Percentiles rank a stretch among this genome's conserved stretches.
Evolutionary conservation across 73 alveolate genomes (phyloP).

Genomic region (Tetrahymena thermophila): DNA sequence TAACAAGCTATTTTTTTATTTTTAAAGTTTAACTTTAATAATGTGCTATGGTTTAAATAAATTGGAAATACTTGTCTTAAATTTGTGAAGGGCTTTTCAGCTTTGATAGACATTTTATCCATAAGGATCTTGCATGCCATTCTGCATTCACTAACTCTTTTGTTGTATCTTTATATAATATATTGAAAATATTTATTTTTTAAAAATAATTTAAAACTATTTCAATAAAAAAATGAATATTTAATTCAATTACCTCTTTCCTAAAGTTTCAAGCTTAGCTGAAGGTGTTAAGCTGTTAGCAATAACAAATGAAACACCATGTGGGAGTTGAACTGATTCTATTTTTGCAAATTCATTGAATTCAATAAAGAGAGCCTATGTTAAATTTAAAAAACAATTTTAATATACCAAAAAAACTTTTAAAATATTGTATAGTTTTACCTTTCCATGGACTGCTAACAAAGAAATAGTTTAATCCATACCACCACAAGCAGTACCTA

Average conservation of each 20-base stretch:
- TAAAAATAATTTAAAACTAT: not conserved
- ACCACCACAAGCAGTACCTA: slow-evolving; percentile 88
- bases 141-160: slow-evolving; percentile 83
- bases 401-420: not conserved
- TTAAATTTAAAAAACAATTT: not conserved
- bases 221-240: not conserved
- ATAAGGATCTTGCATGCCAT: slow-evolving; percentile 44
- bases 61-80: not conserved
- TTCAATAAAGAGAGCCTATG: slow-evolving; percentile 47
- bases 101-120: not conserved
- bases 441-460: slow-evolving; percentile 66
- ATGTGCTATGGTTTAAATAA: not conserved
- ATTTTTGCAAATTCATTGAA: slow-evolving; percentile 49
- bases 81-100: not conserved
- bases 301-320: slow-evolving; percentile 59
- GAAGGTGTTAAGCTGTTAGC: slow-evolving; percentile 76
- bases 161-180: slow-evolving; percentile 39
- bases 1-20: slow-evolving; percentile 36
- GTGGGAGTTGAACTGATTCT: slow-evolving; percentile 54
- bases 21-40: not conserved
- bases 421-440: not conserved
- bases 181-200: not conserved
- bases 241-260: slow-evolving; percentile 19
- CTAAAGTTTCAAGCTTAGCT: slow-evolving; percentile 62
- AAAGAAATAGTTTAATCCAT: slow-evolving; percentile 81